These are phyloP conservation scores for Penicillium frequentans DNA, from an alignment of 2,329 filamentous ascomycete genomes.

Conservation along the genomic window DNA sequence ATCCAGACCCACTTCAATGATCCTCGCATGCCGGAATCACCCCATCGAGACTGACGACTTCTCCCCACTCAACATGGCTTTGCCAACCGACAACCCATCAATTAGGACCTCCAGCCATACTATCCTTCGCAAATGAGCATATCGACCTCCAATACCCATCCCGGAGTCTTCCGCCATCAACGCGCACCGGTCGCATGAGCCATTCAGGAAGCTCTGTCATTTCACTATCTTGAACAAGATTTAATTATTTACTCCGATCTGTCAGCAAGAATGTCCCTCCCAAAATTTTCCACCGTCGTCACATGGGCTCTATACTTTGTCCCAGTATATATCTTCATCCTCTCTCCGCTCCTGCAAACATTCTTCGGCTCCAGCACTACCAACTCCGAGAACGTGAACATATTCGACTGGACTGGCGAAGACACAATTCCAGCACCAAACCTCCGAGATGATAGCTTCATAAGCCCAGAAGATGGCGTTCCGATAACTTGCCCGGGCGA, in stretches of 20 bases:
- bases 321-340: conserved; percentile 38
- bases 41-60: background rate
- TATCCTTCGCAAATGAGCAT: background rate
- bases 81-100: background rate
- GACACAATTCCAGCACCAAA: conserved; percentile 18
- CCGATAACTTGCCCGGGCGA: conserved; percentile 25
- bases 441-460: conserved; percentile 32
- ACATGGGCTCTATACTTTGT: conserved; percentile 37
- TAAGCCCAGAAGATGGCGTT: conserved; percentile 36
- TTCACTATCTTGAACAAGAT: background rate
- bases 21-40: conserved; percentile 3
- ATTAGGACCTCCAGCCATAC: background rate
- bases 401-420: conserved; percentile 12
- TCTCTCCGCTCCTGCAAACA: conserved; percentile 33
- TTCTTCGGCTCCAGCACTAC: conserved; percentile 16
- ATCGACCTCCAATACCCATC: background rate
- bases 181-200: conserved; percentile 4
- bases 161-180: background rate
- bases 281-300: conserved; percentile 33
- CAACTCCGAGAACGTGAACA: conserved; percentile 1
- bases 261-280: conserved; percentile 22
- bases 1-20: conserved; percentile 9
- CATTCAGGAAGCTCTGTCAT: background rate
- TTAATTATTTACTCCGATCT: background rate
- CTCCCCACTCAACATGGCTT: conserved; percentile 7